These are phyloP conservation scores for Amoebophrya sp. DNA, from an alignment of 169 alveolate species.

Conservation along the genomic window DNA sequence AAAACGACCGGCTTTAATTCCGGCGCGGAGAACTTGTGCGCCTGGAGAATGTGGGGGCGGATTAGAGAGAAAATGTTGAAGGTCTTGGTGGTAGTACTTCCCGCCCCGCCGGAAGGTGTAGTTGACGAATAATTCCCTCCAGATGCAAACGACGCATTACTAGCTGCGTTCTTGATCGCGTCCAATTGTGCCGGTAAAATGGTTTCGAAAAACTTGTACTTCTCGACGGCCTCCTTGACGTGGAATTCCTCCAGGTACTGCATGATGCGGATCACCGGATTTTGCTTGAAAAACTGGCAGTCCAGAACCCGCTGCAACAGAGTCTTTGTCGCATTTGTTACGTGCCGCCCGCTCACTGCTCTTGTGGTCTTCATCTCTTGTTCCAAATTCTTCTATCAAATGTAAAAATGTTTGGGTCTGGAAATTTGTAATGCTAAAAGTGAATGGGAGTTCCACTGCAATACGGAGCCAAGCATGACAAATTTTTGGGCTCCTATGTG, in stretches of 20 bases:
- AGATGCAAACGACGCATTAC: too few species aligned
- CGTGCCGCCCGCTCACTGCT: too few species aligned
- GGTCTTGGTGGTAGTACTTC: too few species aligned
- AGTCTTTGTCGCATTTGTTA: too few species aligned
- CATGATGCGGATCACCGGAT: not conserved
- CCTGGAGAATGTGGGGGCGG: not conserved
- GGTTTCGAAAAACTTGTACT: not conserved
- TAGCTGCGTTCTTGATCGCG: not conserved
- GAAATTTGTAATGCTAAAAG: too few species aligned
- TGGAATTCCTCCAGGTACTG: not conserved
- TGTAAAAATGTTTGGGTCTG: too few species aligned
- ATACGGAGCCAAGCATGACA: too few species aligned
- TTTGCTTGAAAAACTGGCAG: not conserved
- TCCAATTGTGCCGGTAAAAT: not conserved
- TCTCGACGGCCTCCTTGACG: not conserved
- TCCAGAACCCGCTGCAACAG: not conserved
- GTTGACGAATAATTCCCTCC: too few species aligned
- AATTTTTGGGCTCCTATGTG: too few species aligned
- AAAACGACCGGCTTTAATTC: not conserved
- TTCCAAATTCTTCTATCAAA: too few species aligned
- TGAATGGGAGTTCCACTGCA: too few species aligned
- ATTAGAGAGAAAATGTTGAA: not conserved
- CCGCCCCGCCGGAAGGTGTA: not conserved
- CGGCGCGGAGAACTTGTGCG: not conserved
- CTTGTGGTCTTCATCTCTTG: too few species aligned